Evolutionary conservation across 306 rosid species (phyloP).

Genomic region (Castanopsis chinensis): DNA sequence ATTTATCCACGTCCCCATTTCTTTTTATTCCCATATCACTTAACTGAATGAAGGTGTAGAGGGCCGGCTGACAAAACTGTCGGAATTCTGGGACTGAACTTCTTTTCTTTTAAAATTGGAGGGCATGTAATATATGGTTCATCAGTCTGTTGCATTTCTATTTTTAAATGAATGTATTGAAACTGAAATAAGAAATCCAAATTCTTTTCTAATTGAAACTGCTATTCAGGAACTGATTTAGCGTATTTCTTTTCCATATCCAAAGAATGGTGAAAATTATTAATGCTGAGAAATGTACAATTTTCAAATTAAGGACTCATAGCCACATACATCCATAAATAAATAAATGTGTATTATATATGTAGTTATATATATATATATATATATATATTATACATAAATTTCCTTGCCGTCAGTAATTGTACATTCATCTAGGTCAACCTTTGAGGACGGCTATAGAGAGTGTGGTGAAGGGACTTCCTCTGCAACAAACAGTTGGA

Average conservation of each 20-base stretch:
- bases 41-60: background rate
- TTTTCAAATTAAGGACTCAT: background rate
- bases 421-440: constrained; percentile 48
- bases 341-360: background rate
- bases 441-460: constrained; percentile 44
- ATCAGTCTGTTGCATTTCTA: background rate
- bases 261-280: background rate
- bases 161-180: too few species aligned
- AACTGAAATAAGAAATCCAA: too few species aligned
- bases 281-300: background rate
- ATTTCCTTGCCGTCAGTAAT: constrained; percentile 18
- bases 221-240: background rate
- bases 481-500: constrained; percentile 45
- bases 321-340: background rate
- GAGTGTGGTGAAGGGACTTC: constrained; percentile 51
- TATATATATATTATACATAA: too few species aligned
- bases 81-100: background rate
- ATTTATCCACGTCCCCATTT: background rate
- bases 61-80: background rate
- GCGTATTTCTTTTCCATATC: background rate
- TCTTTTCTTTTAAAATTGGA: background rate
- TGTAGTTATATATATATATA: background rate
- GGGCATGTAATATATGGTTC: background rate
- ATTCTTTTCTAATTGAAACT: too few species aligned
- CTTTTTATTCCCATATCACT: background rate